A percentile compares a stretch with the other conserved stretches of the same genome.
Evolutionary conservation across 768 basidiomycete species (phyloP).

Genomic region (Rhizopogon vulgaris): DNA sequence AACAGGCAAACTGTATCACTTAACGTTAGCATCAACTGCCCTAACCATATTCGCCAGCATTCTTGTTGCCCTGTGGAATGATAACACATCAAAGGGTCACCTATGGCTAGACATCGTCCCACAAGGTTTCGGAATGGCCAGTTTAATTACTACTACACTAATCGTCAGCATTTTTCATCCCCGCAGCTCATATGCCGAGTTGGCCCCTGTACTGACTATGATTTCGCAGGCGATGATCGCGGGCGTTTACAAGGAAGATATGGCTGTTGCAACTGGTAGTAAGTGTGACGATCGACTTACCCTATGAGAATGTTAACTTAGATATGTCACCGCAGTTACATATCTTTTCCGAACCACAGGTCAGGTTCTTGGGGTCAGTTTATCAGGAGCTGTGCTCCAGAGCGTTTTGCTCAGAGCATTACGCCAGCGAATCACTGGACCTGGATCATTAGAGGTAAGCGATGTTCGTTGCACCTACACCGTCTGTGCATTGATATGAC

Average conservation of each 20-base stretch:
- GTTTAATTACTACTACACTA: constrained; percentile 78
- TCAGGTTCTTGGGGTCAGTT: constrained; percentile 91
- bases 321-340: constrained; percentile 52
- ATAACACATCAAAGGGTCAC: constrained; percentile 51
- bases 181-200: constrained; percentile 6
- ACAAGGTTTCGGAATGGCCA: constrained; percentile 80
- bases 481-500: background rate
- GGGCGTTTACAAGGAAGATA: constrained; percentile 69
- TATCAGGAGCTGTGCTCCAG: constrained; percentile 82
- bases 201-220: constrained; percentile 1
- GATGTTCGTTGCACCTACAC: constrained; percentile 7
- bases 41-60: constrained; percentile 53
- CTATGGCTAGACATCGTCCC: constrained; percentile 77
- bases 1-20: constrained; percentile 79
- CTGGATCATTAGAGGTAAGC: constrained; percentile 65
- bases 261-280: constrained; percentile 90
- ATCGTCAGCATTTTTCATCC: constrained; percentile 48
- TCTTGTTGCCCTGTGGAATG: constrained; percentile 63
- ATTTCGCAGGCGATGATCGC: constrained; percentile 76
- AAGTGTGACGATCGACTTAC: constrained; percentile 28
- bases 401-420: constrained; percentile 67
- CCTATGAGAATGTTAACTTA: constrained; percentile 4
- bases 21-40: constrained; percentile 63
- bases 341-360: constrained; percentile 93
- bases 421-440: constrained; percentile 68